phyloP scores from a whole-genome alignment of 1,284 basidiomycete genomes.

The Bondarzewia mesenterica region DNA sequence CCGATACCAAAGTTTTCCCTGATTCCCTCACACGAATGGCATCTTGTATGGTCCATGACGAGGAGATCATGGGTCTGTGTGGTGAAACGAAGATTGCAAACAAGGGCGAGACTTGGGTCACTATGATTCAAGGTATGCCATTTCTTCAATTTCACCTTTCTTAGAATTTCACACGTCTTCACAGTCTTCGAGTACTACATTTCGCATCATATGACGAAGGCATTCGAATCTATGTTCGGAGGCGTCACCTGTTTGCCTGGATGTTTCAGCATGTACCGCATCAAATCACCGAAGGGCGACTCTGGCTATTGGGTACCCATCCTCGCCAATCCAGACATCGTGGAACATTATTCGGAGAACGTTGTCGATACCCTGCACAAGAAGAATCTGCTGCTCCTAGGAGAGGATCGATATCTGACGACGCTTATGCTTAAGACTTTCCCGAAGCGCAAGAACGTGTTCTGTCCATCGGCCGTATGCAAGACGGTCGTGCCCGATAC shows the following conservation, averaged over 20 bases:
- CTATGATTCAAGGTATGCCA: slow-evolving; percentile 91
- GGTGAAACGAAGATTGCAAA: slow-evolving; percentile 99
- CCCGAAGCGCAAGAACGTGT: slow-evolving; percentile 98
- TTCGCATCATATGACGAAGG: slow-evolving; percentile 97
- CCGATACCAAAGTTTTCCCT: slow-evolving; percentile 96
- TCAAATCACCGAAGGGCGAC: slow-evolving; percentile 94
- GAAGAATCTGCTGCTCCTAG: slow-evolving; percentile 96
- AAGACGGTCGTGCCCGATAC: slow-evolving; percentile 97
- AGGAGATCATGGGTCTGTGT: slow-evolving; percentile 97
- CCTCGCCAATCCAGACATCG: slow-evolving; percentile 94
- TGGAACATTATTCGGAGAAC: slow-evolving; percentile 97
- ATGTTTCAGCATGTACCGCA: slow-evolving; percentile 99
- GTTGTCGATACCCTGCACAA: slow-evolving; percentile 98
- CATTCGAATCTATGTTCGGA: slow-evolving; percentile 99
- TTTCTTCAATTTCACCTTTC: slow-evolving; percentile 2
- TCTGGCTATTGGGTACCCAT: slow-evolving; percentile 97
- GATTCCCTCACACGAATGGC: slow-evolving; percentile 90
- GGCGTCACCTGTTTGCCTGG: slow-evolving; percentile 99
- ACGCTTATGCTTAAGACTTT: slow-evolving; percentile 97
- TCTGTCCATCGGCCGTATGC: slow-evolving; percentile 97
- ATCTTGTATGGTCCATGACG: slow-evolving; percentile 92
- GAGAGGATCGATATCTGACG: slow-evolving; percentile 98
- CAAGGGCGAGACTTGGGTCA: slow-evolving; percentile 96
- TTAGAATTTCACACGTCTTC: slow-evolving; percentile 5
- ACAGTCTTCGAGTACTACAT: slow-evolving; percentile 99